Evolutionary conservation across 1,139 yeast genomes (phyloP), one percentile per base, ranked within the genome.

Genomic region (Lodderomyces orthopsilosis): DNA sequence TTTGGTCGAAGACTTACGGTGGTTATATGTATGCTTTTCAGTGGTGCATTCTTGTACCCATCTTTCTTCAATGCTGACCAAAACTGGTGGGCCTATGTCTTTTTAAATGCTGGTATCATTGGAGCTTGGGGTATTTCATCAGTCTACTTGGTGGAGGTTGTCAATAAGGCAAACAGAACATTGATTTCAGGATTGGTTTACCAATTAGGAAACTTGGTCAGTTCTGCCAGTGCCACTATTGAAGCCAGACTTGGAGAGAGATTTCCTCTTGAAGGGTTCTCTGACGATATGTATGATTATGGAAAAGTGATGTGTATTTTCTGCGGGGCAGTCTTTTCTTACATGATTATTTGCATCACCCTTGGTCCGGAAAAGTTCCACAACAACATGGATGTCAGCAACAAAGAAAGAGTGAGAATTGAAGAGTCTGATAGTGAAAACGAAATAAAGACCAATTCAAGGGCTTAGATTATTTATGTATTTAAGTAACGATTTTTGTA

Each of bases 1-100:
- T 51, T 69, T 9, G 83, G 83, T 6, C 62, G 81, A 51, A 61
- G 83, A 46, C 55, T 77, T 35, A 66, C 77, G 1, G 61, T 77
- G 27, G 57, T 67, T 8, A 44, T 59, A 12, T 60, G 68, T 30
- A 55, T 59, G 46, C 14, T 62, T 4, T 49, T 63, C 43, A 61
- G 65, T 19, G 68, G 67, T 5, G 66, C 66, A 8, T 62, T 66
- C 56, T 51, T 66, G 22, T 68, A 68, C 47, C 73, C 73, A 12
- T 55, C 65, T 4, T 63, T 56, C 48, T 59, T 51, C 44, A 58
- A 63, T 7, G 58, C 59, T 3, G 57, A 65, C 26, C 61, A 73
- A 33, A 47, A 46, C 12, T 61, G 61, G 43, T 68, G 65, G 7
- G 67, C 67, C 9, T 54, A 53, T 41, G 58, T 59, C 45, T 55